Base-by-base conservation (phyloP, 768 basidiomycete species). In the Phaeotremella skinneri region DNA sequence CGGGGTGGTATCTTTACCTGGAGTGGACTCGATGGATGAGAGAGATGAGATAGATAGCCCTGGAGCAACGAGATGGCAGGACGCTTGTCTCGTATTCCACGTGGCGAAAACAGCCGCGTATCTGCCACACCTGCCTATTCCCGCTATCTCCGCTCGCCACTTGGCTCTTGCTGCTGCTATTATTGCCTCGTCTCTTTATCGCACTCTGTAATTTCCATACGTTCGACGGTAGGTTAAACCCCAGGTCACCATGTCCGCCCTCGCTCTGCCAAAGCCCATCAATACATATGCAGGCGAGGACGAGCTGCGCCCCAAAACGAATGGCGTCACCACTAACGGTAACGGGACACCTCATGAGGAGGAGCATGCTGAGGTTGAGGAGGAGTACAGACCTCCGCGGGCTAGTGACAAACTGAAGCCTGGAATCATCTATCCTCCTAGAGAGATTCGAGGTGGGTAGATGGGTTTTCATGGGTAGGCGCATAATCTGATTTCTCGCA, bases 351-450 rank as follows among this genome's bases (percentile, higher is more conserved):
- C 59, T 7, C 26, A 49, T 1, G 62, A 80, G 55, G 64, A 82
- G 45, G 75, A 76, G 14, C 80, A 81, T 20, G 80, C 80, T 73
- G 63, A 82, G 32, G 74, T 76, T 16, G 79, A 80, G 27, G 81
- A 80, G 74, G 79, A 81, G 43, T 78, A 75, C 30, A 62, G 75
- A 21, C 55, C 74, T 17, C 68, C 70, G 16, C 62, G 62, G 42
- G 59, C 67, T 41, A 73, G 71, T 59, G 81, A 88, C 70, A 66
- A 64, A 43, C 91, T 89, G 72, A 81, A 87, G 21, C 87, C 83
- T 57, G 91, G 91, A 47, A 84, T 97, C 70, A 97, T 98, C 79
- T 86, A 93, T 25, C 94, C 94, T 63, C 91, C 94, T 1, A 91
- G 90, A 34, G 93, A 94, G 76, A 92, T 97, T 70, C 91, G 94